Evolutionary conservation across 2,329 filamentous ascomycete genomes (phyloP).

Genomic region (Aureobasidium subglaciale): DNA sequence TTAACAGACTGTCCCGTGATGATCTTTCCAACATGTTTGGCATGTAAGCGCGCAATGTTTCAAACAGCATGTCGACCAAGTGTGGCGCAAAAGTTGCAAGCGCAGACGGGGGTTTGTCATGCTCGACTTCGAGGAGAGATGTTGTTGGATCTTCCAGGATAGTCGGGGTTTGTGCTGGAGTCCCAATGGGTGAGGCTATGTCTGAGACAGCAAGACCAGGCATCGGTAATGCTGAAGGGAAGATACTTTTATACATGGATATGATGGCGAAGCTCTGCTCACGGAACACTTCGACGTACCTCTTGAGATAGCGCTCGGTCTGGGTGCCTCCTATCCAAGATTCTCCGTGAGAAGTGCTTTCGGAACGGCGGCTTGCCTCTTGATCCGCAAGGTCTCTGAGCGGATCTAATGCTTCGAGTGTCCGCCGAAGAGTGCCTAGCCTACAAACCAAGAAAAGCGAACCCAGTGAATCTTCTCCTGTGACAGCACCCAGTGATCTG

Average conservation of each 20-base stretch:
- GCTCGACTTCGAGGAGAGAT: neutral
- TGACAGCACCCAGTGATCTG: slow-evolving; percentile 20
- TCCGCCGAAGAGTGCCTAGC: slow-evolving; percentile 68
- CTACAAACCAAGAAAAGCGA: slow-evolving; percentile 83
- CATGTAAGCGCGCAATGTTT: slow-evolving; percentile 68
- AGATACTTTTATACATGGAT: slow-evolving; percentile 88
- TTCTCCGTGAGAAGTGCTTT: slow-evolving; percentile 25
- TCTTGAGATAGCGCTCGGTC: slow-evolving; percentile 87
- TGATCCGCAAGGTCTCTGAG: slow-evolving; percentile 84
- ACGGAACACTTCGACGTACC: slow-evolving; percentile 94
- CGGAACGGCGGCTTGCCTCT: slow-evolving; percentile 51
- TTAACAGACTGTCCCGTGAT: slow-evolving; percentile 78
- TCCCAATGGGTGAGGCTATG: neutral
- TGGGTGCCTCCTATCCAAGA: slow-evolving; percentile 68
- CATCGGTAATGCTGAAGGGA: slow-evolving; percentile 52
- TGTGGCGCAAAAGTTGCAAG: slow-evolving; percentile 79
- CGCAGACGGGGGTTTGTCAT: slow-evolving; percentile 51
- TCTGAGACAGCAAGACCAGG: slow-evolving; percentile 23
- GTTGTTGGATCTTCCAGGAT: neutral
- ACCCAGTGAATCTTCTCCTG: slow-evolving; percentile 60
- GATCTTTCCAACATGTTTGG: slow-evolving; percentile 74
- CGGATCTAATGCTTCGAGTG: slow-evolving; percentile 76
- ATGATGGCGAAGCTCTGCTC: slow-evolving; percentile 96
- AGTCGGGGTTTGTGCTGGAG: neutral
- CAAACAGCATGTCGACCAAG: slow-evolving; percentile 71